phyloP scores from a whole-genome alignment of 495 filamentous ascomycete species.

The Pyrenula aspistea region DNA sequence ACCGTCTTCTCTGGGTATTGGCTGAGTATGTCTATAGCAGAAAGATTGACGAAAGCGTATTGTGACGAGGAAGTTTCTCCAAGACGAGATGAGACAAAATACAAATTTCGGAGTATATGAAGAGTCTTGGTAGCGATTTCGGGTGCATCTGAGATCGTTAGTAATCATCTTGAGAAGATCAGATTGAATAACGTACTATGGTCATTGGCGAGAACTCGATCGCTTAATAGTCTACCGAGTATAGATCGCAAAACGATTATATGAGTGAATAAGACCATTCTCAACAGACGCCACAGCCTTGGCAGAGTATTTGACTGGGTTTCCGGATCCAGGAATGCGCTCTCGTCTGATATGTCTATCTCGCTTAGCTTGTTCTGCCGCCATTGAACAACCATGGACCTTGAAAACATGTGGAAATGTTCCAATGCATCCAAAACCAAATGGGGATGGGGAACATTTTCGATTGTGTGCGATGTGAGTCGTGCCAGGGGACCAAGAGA shows the following conservation, averaged over 20 bases:
- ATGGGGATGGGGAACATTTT: slow-evolving; percentile 46
- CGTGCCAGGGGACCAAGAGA: slow-evolving; percentile 70
- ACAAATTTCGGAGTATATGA: slow-evolving; percentile 66
- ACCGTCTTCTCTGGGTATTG: slow-evolving; percentile 58
- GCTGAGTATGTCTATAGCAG: slow-evolving; percentile 79
- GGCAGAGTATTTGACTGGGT: slow-evolving; percentile 58
- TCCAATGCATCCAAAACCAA: slow-evolving; percentile 58
- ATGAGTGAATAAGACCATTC: slow-evolving; percentile 67
- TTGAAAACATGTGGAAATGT: slow-evolving; percentile 56
- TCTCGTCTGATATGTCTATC: slow-evolving; percentile 68
- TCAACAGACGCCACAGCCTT: slow-evolving; percentile 69
- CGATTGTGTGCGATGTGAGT: slow-evolving; percentile 61
- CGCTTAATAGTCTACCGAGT: slow-evolving; percentile 53
- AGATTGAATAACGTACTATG: slow-evolving; percentile 30
- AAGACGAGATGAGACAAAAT: slow-evolving; percentile 75
- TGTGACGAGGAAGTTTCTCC: slow-evolving; percentile 65
- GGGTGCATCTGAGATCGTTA: slow-evolving; percentile 39
- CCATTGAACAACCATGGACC: slow-evolving; percentile 64
- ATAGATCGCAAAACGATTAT: slow-evolving; percentile 65
- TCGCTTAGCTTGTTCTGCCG: slow-evolving; percentile 71
- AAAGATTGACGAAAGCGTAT: slow-evolving; percentile 73
- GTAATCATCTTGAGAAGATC: slow-evolving; percentile 1
- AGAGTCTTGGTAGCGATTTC: slow-evolving; percentile 65
- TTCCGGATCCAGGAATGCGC: slow-evolving; percentile 53
- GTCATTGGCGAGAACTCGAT: slow-evolving; percentile 37